Evolutionary conservation across 345 rosid species (phyloP), one percentile per base, ranked within the genome.

Genomic region (Salix purpurea): DNA sequence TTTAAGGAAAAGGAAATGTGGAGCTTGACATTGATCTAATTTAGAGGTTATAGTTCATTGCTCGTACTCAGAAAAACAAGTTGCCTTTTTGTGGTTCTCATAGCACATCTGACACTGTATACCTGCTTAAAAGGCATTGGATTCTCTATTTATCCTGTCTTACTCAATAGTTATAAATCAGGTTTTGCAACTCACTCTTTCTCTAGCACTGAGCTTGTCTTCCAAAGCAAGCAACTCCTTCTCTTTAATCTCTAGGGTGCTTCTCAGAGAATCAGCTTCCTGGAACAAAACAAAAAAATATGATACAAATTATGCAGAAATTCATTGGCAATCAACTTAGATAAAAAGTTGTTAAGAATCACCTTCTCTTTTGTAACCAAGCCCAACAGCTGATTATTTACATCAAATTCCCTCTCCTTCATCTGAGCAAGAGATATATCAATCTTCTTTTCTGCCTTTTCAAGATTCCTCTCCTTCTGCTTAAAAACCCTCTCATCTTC

Each of bases 291-390:
- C 37, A 36, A 36, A 36, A 36, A 36, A 36, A 36, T 36, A 36
- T 36, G 40, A 64, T 5, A 9, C 77, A 73, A 76, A 26, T 28
- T 6, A 30, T 13, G 37, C 1, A 30, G 24, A 70, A 66, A 24
- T 54, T 50, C 44, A 61, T 48, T 12, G 69, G 5, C 72, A 30
- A 68, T 65, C 13, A 79, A 50, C 40, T 68, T 18, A 37, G 30
- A 26, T 7, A 44, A 68, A 15, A 32, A 64, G 66, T 65, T 68
- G 48, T 10, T 44, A 69, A 34, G 78, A 79, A 85, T 67, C 62
- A 91, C 99, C 79, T 90, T 87, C 80, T 93, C 97, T 83, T 89
- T 89, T 30, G 68, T 61, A 81, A 75, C 79, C 86, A 95, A 81
- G 69, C 89, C 93, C 32, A 80, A 75, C 11, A 91, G 80, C 83